phyloP scores from a whole-genome alignment of 1,139 yeast species.

The Geotrichum histeridarum region DNA sequence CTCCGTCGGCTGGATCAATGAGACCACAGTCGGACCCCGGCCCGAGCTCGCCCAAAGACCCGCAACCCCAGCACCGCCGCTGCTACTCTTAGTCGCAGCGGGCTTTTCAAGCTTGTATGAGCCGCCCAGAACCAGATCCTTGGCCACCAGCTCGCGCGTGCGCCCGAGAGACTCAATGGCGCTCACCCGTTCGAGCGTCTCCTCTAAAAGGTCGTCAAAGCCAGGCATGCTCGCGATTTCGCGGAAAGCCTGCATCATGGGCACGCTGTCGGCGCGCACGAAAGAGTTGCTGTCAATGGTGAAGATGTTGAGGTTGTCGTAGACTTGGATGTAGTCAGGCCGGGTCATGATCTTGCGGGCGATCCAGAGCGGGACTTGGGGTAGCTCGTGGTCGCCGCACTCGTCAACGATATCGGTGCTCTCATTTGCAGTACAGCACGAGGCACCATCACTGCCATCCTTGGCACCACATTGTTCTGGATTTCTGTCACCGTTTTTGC shows the following conservation, averaged over 20 bases:
- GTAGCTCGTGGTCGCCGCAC: conserved; percentile 50
- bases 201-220: conserved; percentile 60
- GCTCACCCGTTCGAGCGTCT: conserved; percentile 65
- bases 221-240: conserved; percentile 71
- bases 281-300: conserved; percentile 66
- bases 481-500: conserved; percentile 26
- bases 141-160: conserved; percentile 69
- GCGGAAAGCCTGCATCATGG: conserved; percentile 86
- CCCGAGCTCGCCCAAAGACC: no score
- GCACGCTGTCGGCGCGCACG: conserved; percentile 76
- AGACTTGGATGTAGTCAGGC: conserved; percentile 69
- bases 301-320: conserved; percentile 71
- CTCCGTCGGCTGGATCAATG: conserved; percentile 17
- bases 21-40: conserved; percentile 10
- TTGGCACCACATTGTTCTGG: conserved; percentile 27
- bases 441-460: no score
- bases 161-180: conserved; percentile 77
- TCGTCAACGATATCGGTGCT: conserved; percentile 61
- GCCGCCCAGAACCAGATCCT: conserved; percentile 59
- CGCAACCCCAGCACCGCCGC: no score
- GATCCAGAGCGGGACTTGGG: conserved; percentile 79
- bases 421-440: conserved; percentile 66
- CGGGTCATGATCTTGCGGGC: conserved; percentile 83
- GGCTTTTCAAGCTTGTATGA: conserved; percentile 26
- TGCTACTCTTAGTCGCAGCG: conserved; percentile 10